These are phyloP conservation scores for Microthyrium microscopicum DNA, from an alignment of 2,329 filamentous ascomycete species.

Conservation along the genomic window DNA sequence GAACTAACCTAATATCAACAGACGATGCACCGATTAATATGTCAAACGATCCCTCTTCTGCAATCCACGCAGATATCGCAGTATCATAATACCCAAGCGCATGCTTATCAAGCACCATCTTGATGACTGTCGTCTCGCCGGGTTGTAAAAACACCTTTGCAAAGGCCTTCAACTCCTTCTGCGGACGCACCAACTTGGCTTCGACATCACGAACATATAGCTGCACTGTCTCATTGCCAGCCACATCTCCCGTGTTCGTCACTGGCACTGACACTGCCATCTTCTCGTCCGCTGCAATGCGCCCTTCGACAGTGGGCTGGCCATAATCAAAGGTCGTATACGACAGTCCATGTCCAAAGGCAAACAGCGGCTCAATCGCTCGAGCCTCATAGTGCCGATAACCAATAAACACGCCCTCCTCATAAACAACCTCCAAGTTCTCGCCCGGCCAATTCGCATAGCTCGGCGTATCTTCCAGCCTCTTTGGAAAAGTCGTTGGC, in stretches of 20 bases:
- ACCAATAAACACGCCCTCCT: conserved; percentile 56
- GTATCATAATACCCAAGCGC: conserved; percentile 46
- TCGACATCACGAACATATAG: conserved; percentile 49
- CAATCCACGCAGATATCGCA: conserved; percentile 42
- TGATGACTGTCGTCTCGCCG: conserved; percentile 19
- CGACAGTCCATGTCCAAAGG: conserved; percentile 63
- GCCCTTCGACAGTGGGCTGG: conserved; percentile 34
- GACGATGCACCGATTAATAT: conserved; percentile 46
- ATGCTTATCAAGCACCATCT: conserved; percentile 25
- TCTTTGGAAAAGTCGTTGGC: conserved; percentile 50
- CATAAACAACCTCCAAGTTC: conserved; percentile 50
- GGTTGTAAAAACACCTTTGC: conserved; percentile 25
- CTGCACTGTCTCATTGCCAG: conserved; percentile 50
- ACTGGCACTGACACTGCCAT: conserved; percentile 34
- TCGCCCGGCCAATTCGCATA: conserved; percentile 60
- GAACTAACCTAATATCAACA: conserved; percentile 43
- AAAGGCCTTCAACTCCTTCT: conserved; percentile 57
- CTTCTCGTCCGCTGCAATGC: conserved; percentile 24
- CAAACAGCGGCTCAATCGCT: conserved; percentile 45
- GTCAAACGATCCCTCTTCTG: conserved; percentile 46
- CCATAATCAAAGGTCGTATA: conserved; percentile 59
- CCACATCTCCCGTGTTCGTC: conserved; percentile 38
- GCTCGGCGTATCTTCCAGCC: conserved; percentile 46
- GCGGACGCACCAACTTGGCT: conserved; percentile 45
- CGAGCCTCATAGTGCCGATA: conserved; percentile 56